Percentiles rank a stretch among this genome's conserved stretches.
Conservation (phyloP, 306 rosid genomes). For the Sphenostylis stenocarpa region DNA sequence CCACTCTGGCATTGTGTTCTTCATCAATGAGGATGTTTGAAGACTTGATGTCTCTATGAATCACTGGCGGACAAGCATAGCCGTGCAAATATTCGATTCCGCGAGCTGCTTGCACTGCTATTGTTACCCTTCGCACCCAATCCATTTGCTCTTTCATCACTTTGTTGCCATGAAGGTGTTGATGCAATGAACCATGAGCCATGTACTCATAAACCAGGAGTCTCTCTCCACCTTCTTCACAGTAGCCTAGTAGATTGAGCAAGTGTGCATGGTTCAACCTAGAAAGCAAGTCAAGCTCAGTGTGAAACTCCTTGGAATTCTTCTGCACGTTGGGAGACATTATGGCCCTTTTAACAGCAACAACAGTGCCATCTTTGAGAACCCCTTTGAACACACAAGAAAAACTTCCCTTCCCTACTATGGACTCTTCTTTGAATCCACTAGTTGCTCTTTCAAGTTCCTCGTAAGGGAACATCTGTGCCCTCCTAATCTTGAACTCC, state of each 20-base stretch:
- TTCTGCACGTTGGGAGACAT: conserved; percentile 6
- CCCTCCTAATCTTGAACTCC: conserved; percentile 3
- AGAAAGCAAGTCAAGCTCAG: conserved; percentile 5
- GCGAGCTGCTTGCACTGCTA: conserved; percentile 4
- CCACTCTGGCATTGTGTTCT: conserved; percentile 11
- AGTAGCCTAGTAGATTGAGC: background rate
- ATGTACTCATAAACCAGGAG: background rate
- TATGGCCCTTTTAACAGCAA: conserved; percentile 11
- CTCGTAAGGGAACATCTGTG: conserved; percentile 4
- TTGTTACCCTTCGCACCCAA: conserved; percentile 13
- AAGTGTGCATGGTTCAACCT: conserved; percentile 13
- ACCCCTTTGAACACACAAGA: conserved; percentile 1
- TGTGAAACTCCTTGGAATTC: conserved; percentile 9
- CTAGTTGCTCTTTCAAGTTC: conserved; percentile 3
- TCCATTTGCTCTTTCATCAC: conserved; percentile 13
- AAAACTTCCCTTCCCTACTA: conserved; percentile 13
- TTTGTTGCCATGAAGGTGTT: background rate
- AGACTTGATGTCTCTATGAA: background rate
- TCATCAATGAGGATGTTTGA: conserved; percentile 6
- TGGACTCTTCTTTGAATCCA: conserved; percentile 8
- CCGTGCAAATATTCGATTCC: conserved; percentile 12
- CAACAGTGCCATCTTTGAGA: conserved; percentile 3
- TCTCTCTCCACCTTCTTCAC: conserved; percentile 7
- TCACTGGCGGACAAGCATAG: background rate
- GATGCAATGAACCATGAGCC: conserved; percentile 11